phyloP scores from a whole-genome alignment of 108 stramenopile genomes.

The Thalassiosira profunda region DNA sequence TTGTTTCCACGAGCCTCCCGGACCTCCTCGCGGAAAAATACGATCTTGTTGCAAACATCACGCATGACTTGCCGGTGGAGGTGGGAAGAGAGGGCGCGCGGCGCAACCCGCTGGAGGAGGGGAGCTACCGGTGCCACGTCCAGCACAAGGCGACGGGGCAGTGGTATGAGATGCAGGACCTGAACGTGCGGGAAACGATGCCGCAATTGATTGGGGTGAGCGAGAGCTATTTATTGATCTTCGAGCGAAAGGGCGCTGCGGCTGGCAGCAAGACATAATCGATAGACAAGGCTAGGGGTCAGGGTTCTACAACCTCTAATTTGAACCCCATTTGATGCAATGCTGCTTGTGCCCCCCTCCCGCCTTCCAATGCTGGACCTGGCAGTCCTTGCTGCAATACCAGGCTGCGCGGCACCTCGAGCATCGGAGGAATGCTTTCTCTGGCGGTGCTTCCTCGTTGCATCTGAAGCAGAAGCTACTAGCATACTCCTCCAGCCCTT shows the following conservation, averaged over 20 bases:
- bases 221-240: constrained; percentile 95
- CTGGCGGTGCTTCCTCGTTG: no score
- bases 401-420: no score
- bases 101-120: constrained; percentile 84
- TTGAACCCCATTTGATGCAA: no score
- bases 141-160: constrained; percentile 87
- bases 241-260: constrained; percentile 65
- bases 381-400: no score
- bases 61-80: constrained; percentile 87
- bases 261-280: no score
- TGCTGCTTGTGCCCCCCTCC: no score
- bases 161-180: constrained; percentile 98
- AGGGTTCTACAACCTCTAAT: no score
- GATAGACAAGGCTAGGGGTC: no score
- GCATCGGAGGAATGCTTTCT: no score
- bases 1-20: constrained; percentile 73
- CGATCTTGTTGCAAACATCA: constrained; percentile 96
- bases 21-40: constrained; percentile 91
- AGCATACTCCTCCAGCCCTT: no score
- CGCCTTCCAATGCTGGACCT: no score
- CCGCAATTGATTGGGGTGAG: constrained; percentile 96
- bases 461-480: no score
- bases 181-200: constrained; percentile 95
- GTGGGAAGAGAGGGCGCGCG: constrained; percentile 83
- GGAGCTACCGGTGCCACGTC: constrained; percentile 93